Percentiles rank a stretch among this genome's conserved stretches.
Conservation (phyloP, 2,329 filamentous ascomycete species). For the Knufia fluminis region DNA sequence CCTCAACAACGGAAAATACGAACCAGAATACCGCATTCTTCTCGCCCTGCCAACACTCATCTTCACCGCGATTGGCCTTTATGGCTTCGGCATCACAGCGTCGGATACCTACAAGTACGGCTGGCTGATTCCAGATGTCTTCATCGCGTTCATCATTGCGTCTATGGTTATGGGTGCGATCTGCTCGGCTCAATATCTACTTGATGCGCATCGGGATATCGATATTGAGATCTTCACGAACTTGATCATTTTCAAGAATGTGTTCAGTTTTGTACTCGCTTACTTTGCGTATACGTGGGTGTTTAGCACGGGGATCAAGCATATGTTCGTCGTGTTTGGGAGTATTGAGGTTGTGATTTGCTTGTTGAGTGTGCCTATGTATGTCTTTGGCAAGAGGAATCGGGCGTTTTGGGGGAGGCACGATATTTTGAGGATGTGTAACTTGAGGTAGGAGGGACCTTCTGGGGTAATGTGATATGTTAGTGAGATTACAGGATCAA, state of each 20-base stretch:
- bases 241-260: constrained; percentile 86
- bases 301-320: constrained; percentile 46
- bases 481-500: too few relatives aligned
- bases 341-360: constrained; percentile 73
- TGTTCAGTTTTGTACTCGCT: constrained; percentile 80
- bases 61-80: constrained; percentile 67
- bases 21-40: constrained; percentile 81
- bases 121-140: constrained; percentile 67
- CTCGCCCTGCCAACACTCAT: constrained; percentile 75
- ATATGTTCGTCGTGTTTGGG: constrained; percentile 60
- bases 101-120: constrained; percentile 53
- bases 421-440: constrained; percentile 52
- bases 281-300: constrained; percentile 82
- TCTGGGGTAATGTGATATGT: too few relatives aligned
- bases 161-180: constrained; percentile 91
- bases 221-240: constrained; percentile 83
- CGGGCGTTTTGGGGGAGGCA: constrained; percentile 67
- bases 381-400: constrained; percentile 69
- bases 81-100: constrained; percentile 71
- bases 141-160: constrained; percentile 73
- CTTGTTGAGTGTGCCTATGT: constrained; percentile 62
- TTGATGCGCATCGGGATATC: constrained; percentile 86
- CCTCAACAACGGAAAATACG: constrained; percentile 71
- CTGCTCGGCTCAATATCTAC: constrained; percentile 74
- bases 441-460: constrained; percentile 26